Conservation (phyloP, 2,329 filamentous ascomycete genomes). For the Ustilaginoidea virens region DNA sequence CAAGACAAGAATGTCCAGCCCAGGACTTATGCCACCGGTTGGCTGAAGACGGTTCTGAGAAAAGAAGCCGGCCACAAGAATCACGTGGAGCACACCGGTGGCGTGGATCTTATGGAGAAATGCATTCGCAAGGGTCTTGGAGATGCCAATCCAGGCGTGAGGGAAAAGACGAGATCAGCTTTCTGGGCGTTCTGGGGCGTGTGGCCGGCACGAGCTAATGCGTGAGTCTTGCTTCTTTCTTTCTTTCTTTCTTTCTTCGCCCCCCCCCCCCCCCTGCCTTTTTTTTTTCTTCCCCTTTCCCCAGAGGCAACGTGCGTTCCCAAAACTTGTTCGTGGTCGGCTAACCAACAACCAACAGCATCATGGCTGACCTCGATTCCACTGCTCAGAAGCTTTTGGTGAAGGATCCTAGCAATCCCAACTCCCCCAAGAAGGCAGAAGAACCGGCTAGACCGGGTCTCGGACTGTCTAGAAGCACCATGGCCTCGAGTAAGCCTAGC, state of each 20-base stretch:
- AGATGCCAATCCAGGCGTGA: constrained; percentile 80
- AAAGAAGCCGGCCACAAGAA: constrained; percentile 66
- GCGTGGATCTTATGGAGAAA: constrained; percentile 72
- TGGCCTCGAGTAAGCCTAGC: constrained; percentile 43
- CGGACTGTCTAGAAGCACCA: constrained; percentile 48
- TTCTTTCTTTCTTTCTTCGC: neutral
- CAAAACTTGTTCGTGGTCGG: too few species aligned
- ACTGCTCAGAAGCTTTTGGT: constrained; percentile 69
- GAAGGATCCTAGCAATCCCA: constrained; percentile 72
- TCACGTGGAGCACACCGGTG: constrained; percentile 71
- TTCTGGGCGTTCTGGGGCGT: constrained; percentile 72
- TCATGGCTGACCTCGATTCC: constrained; percentile 63
- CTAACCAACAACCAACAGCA: constrained; percentile 30
- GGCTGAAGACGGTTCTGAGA: constrained; percentile 70
- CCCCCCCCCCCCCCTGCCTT: too few species aligned
- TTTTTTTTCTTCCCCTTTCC: too few species aligned
- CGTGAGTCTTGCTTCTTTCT: constrained; percentile 30
- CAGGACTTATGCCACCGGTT: constrained; percentile 61
- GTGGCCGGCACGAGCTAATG: constrained; percentile 65
- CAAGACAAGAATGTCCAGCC: constrained; percentile 92
- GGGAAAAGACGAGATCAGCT: constrained; percentile 69
- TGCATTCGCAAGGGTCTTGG: constrained; percentile 77
- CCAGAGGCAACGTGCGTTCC: too few species aligned
- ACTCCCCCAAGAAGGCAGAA: constrained; percentile 40
- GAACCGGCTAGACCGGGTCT: constrained; percentile 36